Base-by-base conservation (phyloP, 1,139 yeast genomes). In the Scheffersomyces parashehatae region DNA sequence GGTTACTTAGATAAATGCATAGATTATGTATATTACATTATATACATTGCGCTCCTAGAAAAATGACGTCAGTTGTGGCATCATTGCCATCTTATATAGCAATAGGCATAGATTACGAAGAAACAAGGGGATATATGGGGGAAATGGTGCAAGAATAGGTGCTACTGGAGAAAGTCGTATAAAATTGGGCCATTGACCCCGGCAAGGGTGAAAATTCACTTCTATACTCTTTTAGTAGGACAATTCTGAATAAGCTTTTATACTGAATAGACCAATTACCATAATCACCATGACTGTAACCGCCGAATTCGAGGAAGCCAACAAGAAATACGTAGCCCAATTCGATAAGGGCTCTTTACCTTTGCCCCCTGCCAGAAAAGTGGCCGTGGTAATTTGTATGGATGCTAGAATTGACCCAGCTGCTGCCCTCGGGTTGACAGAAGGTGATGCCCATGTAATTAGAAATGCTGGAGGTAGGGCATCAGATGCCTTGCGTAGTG, bases 381-480 rank as follows among this genome's bases (percentile, higher is more conserved):
- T 68, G 15, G 64, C 69, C 1, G 62, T 71, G 16, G 62, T 71
- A n/a, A 60, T 66, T 0, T 72, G 77, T 50, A 72, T 72, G 77
- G 77, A 72, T 55, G 77, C 77, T 5, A 54, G 77, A 50, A 60
- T 72, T 41, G 75, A 69, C 44, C 77, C 76, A 4, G 73, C 73
- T 1, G 64, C 56, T 28, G 59, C 66, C 1, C 53, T 72, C n/a
- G 77, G 77, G 2, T 51, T 73, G 15, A 55, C 60, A 14, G 71
- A 68, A 48, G 77, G 77, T 8, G 77, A 72, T 42, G 75, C 74
- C 6, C 77, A 71, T 52, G 73, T 72, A 10, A 70, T 72, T 30
- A 59, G 77, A 49, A 72, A 72, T 50, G 77, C 77, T 8, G 77
- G 77, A 14, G 77, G 77, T 3, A 55, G 77, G 42, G 67, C 75